A percentile compares a stretch with the other conserved stretches of the same genome.
Evolutionary conservation across 345 rosid genomes (phyloP).

Genomic region (Camelina laxa): DNA sequence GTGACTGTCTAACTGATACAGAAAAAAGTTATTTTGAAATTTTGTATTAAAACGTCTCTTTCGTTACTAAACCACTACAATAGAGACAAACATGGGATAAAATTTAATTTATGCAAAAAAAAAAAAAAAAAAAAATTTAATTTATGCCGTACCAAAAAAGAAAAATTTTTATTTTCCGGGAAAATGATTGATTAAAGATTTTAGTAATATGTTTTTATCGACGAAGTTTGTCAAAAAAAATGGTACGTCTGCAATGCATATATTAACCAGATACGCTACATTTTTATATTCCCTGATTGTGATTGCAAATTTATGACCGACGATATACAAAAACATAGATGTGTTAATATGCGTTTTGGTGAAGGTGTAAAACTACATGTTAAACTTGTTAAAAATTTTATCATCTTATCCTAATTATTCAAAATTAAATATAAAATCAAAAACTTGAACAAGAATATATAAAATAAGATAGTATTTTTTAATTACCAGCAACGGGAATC

Average conservation of each 20-base stretch:
- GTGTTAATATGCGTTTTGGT: not conserved
- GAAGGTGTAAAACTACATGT: not conserved
- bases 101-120: no score
- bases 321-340: not conserved
- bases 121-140: no score
- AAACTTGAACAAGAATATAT: not conserved
- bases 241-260: not conserved
- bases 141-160: not conserved
- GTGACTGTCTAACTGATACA: not conserved
- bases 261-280: not conserved
- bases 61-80: not conserved
- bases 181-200: not conserved
- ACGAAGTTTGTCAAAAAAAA: not conserved
- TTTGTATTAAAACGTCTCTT: not conserved
- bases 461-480: not conserved
- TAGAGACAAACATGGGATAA: not conserved
- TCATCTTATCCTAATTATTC: no score
- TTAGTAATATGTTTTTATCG: not conserved
- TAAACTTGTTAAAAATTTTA: not conserved
- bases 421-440: no score
- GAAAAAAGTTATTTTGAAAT: not conserved
- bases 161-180: not conserved
- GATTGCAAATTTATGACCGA: not conserved
- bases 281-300: not conserved
- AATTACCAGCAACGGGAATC: constrained; percentile 84